A percentile compares a stretch with the other conserved stretches of the same genome.
Evolutionary conservation across 1,284 basidiomycete genomes (phyloP).

Genomic region (Takashimella tepidaria): DNA sequence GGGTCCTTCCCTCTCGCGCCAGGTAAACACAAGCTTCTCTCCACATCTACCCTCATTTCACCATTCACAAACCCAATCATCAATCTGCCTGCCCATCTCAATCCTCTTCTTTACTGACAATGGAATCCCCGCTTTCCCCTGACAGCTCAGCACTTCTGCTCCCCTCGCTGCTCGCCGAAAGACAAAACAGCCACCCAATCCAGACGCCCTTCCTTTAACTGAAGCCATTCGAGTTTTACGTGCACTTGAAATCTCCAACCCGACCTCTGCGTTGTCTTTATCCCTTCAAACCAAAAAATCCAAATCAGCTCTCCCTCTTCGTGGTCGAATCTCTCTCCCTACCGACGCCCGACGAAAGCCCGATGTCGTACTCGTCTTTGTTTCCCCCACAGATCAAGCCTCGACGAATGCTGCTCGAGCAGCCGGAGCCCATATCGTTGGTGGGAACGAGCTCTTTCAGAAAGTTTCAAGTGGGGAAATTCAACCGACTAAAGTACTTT

Average conservation of each 20-base stretch:
- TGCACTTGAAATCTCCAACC: constrained; percentile 69
- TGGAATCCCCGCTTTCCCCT: too few relatives aligned
- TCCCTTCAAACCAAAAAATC: constrained; percentile 70
- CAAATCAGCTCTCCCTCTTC: constrained; percentile 69
- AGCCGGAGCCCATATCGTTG: constrained; percentile 80
- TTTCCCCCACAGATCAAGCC: constrained; percentile 51
- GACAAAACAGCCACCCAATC: constrained; percentile 18
- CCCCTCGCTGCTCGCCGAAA: constrained; percentile 1
- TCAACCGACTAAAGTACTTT: constrained; percentile 53
- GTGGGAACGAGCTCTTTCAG: constrained; percentile 75
- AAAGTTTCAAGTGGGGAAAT: constrained; percentile 48
- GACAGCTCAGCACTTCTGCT: background rate
- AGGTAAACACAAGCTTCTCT: too few relatives aligned
- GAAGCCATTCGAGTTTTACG: constrained; percentile 41
- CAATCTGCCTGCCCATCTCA: background rate
- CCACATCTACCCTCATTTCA: background rate
- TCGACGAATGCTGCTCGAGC: constrained; percentile 60
- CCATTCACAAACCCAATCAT: too few relatives aligned
- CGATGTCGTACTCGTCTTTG: constrained; percentile 77
- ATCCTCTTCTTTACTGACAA: background rate
- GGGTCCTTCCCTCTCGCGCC: background rate
- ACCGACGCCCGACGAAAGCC: constrained; percentile 63
- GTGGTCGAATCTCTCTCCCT: constrained; percentile 66
- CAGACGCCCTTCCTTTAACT: constrained; percentile 30
- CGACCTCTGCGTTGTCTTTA: constrained; percentile 70